Evolutionary conservation across 2,329 filamentous ascomycete species (phyloP), one percentile per base, ranked within the genome.

Genomic region (Chaetomiaceae sp.): DNA sequence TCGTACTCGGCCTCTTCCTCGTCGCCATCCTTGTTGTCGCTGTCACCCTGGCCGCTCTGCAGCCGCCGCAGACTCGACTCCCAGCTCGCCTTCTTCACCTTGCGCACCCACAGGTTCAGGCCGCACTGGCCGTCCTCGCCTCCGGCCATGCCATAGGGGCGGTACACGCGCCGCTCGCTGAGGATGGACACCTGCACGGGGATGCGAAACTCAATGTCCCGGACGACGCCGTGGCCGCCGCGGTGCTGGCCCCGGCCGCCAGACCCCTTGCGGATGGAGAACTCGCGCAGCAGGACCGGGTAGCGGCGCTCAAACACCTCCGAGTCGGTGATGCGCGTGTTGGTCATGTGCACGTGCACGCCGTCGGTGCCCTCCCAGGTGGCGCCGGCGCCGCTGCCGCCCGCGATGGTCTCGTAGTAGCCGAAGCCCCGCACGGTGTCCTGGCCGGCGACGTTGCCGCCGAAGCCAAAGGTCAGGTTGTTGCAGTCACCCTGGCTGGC

Each of bases 261-360:
- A 30, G 79, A 84, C 0, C 79, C 82, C 1, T 69, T 58, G 1
- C 87, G 70, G 9, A 92, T 69, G 12, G 76, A 75, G 65, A 91
- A 92, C 58, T 86, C 78, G 5, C 83, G 74, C 30, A 93, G 69
- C 1, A 93, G 64, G 2, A 89, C 83, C 0, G 87, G 87, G 61
- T 90, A 90, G 8, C 87, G 73, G 23, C 85, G 75, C 70, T 92
- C 87, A 57, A 92, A 87, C 6, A 90, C 79, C 65, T 93, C 88
- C 0, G 84, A 76, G 63, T 92, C 88, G 0, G 87, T 91, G 63
- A 91, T 92, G 13, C 87, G 78, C 3, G 87, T 92, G 66, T 93
- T 93, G 6, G 88, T 92, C 85, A 91, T 90, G 68, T 92, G 86
- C 2, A 81, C 86, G 64, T 92, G 86, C n/a, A 91, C 86, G 21